Evolutionary conservation across 164 flowering plant genomes (phyloP).

Genomic region (Liriodendron chinense): DNA sequence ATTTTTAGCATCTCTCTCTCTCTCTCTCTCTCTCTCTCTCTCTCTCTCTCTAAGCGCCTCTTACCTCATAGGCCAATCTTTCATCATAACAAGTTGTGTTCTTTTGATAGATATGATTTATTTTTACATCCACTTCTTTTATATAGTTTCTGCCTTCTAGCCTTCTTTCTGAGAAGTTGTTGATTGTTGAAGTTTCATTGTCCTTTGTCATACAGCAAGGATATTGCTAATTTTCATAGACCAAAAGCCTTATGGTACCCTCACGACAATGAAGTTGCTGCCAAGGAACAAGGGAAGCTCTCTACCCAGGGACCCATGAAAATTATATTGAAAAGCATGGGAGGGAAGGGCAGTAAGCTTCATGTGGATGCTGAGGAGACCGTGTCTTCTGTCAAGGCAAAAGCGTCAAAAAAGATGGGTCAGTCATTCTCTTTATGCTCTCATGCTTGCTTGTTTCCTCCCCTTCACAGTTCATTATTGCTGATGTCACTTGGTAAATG

Average conservation of each 20-base stretch:
- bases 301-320: constrained; percentile 78
- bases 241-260: constrained; percentile 97
- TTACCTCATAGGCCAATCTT: background rate
- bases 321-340: constrained; percentile 87
- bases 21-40: too few relatives aligned
- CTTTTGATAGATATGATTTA: background rate
- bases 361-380: constrained; percentile 85
- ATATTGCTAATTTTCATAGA: constrained; percentile 88
- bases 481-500: background rate
- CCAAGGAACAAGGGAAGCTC: constrained; percentile 74
- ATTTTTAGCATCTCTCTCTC: too few relatives aligned
- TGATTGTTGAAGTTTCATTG: background rate
- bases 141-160: background rate
- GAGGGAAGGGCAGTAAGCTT: constrained; percentile 91
- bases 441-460: background rate
- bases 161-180: background rate
- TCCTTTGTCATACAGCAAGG: constrained; percentile 66
- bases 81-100: background rate
- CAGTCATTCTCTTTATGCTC: constrained; percentile 6
- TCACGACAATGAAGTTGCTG: constrained; percentile 84
- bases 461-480: background rate
- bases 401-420: constrained; percentile 95
- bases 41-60: too few relatives aligned
- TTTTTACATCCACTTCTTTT: background rate
- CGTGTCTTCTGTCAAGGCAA: constrained; percentile 63